Conservation (phyloP, 1,284 basidiomycete genomes). For the Athelia psychrophila region DNA sequence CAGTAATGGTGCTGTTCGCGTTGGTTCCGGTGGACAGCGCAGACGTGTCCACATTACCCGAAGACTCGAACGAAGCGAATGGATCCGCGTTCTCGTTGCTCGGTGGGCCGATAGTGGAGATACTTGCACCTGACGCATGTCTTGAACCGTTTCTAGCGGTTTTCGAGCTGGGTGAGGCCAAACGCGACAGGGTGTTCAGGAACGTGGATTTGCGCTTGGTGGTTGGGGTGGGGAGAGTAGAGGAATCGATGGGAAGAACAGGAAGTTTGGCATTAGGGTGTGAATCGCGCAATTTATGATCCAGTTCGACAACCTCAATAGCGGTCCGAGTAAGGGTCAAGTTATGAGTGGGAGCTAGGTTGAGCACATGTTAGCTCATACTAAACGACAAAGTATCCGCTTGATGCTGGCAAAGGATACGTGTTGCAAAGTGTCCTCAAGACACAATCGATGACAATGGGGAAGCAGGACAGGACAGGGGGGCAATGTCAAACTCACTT, state of each 20-base stretch:
- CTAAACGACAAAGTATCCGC: slow-evolving; percentile 29
- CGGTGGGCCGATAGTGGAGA: slow-evolving; percentile 45
- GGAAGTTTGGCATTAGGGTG: slow-evolving; percentile 56
- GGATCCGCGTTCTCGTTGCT: slow-evolving; percentile 57
- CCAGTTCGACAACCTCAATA: slow-evolving; percentile 73
- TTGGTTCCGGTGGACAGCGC: slow-evolving; percentile 18
- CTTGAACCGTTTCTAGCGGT: slow-evolving; percentile 36
- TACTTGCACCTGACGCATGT: slow-evolving; percentile 20
- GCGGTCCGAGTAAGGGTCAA: slow-evolving; percentile 78
- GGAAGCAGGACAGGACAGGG: too few species aligned
- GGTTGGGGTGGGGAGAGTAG: slow-evolving; percentile 44
- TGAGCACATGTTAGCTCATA: slow-evolving; percentile 5
- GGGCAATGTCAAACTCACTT: slow-evolving; percentile 41
- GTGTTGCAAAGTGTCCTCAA: too few species aligned
- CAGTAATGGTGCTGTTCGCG: slow-evolving; percentile 53
- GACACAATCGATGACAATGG: too few species aligned
- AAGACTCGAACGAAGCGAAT: slow-evolving; percentile 43
- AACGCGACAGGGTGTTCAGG: slow-evolving; percentile 76
- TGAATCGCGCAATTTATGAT: slow-evolving; percentile 67
- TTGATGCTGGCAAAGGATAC: slow-evolving; percentile 6
- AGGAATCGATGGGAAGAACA: slow-evolving; percentile 55
- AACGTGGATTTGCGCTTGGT: slow-evolving; percentile 78
- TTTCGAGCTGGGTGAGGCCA: slow-evolving; percentile 62
- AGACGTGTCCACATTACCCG: slow-evolving; percentile 18
- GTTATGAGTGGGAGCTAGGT: slow-evolving; percentile 80